Percentiles rank a stretch among this genome's conserved stretches.
These are phyloP conservation scores for Geranomyces michiganensis DNA, from an alignment of 192 early-diverging fungal genomes.

Conservation along the genomic window DNA sequence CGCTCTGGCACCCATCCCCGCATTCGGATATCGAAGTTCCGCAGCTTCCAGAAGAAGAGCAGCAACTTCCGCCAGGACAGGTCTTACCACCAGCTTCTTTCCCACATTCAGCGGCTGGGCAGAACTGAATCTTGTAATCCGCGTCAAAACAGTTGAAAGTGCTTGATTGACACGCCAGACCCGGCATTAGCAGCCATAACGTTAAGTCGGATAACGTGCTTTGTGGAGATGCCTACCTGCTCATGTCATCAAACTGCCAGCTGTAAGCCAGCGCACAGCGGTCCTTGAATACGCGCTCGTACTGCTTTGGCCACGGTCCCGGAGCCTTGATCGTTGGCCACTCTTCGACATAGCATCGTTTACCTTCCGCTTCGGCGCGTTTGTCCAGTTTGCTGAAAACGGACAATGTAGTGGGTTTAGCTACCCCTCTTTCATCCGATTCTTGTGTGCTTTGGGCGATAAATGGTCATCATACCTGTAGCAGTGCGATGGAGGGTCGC, in stretches of 20 bases:
- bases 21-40: background rate
- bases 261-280: conserved; percentile 36
- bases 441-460: too few species aligned
- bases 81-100: background rate
- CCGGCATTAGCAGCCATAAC: too few species aligned
- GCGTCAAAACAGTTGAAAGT: conserved; percentile 16
- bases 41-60: background rate
- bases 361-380: background rate
- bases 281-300: conserved; percentile 42
- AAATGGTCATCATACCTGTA: too few species aligned
- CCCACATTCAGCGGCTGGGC: conserved; percentile 7
- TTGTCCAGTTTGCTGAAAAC: background rate
- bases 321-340: background rate
- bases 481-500: too few species aligned
- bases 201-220: too few species aligned
- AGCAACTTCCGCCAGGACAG: conserved; percentile 4
- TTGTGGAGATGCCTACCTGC: too few species aligned
- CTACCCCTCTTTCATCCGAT: too few species aligned
- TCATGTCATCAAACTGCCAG: conserved; percentile 43
- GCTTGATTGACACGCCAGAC: background rate
- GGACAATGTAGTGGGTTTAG: background rate
- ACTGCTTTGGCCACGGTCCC: conserved; percentile 9
- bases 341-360: background rate
- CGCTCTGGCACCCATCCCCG: conserved; percentile 11
- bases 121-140: conserved; percentile 10